A percentile compares a stretch with the other conserved stretches of the same genome.
Conservation (phyloP, 1,139 yeast species). For the Schwanniomyces etchellsii region DNA sequence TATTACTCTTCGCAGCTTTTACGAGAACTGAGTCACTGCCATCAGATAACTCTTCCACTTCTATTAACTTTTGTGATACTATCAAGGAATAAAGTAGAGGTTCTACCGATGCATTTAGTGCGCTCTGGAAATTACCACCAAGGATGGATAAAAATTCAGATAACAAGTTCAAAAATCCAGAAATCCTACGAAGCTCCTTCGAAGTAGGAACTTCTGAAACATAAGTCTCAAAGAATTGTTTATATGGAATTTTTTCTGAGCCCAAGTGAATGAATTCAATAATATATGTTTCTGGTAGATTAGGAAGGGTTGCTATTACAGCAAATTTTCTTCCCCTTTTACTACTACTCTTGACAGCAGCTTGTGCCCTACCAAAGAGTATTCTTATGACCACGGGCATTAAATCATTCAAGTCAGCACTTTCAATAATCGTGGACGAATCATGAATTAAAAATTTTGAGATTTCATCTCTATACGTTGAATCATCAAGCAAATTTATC, state of each 20-base stretch:
- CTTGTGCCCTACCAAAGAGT: slow-evolving; percentile 82
- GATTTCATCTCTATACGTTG: slow-evolving; percentile 80
- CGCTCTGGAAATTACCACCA: slow-evolving; percentile 52
- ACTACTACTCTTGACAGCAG: slow-evolving; percentile 50
- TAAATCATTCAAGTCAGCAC: slow-evolving; percentile 50
- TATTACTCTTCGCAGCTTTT: slow-evolving; percentile 47
- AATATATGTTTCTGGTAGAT: slow-evolving; percentile 50
- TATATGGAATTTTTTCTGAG: slow-evolving; percentile 45
- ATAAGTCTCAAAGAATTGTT: slow-evolving; percentile 21
- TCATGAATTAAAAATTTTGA: slow-evolving; percentile 51
- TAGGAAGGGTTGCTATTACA: slow-evolving; percentile 65
- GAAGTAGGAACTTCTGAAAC: slow-evolving; percentile 13
- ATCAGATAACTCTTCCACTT: slow-evolving; percentile 12
- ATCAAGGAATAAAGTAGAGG: slow-evolving; percentile 58
- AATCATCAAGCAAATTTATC: slow-evolving; percentile 72
- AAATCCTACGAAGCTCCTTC: slow-evolving; percentile 45
- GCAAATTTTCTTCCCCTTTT: slow-evolving; percentile 74
- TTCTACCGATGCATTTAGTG: slow-evolving; percentile 47
- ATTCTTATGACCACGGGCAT: slow-evolving; percentile 76
- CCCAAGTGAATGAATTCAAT: slow-evolving; percentile 59
- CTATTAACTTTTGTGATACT: slow-evolving; percentile 45
- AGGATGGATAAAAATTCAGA: slow-evolving; percentile 58
- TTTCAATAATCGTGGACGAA: slow-evolving; percentile 53
- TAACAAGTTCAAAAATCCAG: slow-evolving; percentile 69
- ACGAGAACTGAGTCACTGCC: slow-evolving; percentile 18